Evolutionary conservation across 257 asterid genomes (phyloP), one percentile per base, ranked within the genome.

Genomic region (Rhazya stricta): DNA sequence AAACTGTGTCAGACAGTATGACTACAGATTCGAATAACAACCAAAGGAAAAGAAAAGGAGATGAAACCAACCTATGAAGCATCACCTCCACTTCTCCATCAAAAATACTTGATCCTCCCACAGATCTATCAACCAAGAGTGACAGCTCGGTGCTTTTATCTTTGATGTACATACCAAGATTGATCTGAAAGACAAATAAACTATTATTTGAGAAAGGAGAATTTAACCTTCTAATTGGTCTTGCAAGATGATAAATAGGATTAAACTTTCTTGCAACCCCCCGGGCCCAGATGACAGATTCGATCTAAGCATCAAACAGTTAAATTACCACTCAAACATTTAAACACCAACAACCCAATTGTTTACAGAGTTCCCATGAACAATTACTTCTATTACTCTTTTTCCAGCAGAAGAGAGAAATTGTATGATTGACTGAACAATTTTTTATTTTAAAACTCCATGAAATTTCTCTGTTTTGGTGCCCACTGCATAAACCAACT

Each of bases 21-120:
- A 23, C 18, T 18, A 43, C 19, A 11, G 21, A 53, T 48, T 19
- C 7, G 19, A 71, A 19, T 9, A 2, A 23, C 15, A 41, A 10
- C 25, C 32, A 37, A 54, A 39, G 51, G 36, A 43, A 32, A 66
- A 54, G 51, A 39, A 53, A 73, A 78, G 70, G 69, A 74, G 41
- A 51, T 34, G 58, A 72, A 79, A 66, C 72, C 73, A 75, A 92
- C 98, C 98, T 90, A 77, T 95, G 99, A 63, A 89, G 91, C 99
- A 92, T 92, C 78, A 95, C 84, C 84, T 95, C 99, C 79, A 95
- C 71, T 84, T 95, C 88, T 19, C 99, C 98, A 76, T 92, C 96
- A 74, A 78, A 53, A 46, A 91, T 84, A 80, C 99, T 95, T 41
- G 98, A 89, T 76, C 99, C 99, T 78, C 98, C 98, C 36, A 91